These are phyloP conservation scores for Phytophthora parvispora DNA, from an alignment of 352 stramenopile genomes.

Conservation along the genomic window DNA sequence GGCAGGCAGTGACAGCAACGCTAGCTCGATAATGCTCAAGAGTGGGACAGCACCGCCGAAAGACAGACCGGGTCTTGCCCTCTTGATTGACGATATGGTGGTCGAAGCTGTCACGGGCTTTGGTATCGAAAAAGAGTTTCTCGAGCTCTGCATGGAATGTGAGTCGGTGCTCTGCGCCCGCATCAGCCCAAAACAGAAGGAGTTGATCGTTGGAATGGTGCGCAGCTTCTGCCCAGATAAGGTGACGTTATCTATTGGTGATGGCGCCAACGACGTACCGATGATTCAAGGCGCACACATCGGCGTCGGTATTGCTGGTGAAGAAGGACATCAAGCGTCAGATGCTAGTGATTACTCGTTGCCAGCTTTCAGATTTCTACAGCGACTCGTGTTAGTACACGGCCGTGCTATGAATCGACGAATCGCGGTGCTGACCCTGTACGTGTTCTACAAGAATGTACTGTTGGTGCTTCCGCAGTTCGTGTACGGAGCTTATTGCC, in stretches of 20 bases:
- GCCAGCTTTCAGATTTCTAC: conserved; percentile 87
- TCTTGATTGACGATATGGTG: conserved; percentile 63
- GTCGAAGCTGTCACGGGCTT: conserved; percentile 54
- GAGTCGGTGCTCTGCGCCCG: conserved; percentile 97
- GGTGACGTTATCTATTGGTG: conserved; percentile 86
- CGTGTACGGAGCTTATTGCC: conserved; percentile 74
- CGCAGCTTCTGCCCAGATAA: conserved; percentile 51
- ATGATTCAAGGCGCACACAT: conserved; percentile 93
- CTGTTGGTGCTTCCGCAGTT: conserved; percentile 85
- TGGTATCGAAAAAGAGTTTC: conserved; percentile 53
- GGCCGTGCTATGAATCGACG: conserved; percentile 82
- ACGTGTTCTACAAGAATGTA: conserved; percentile 93
- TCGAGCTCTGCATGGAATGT: conserved; percentile 77
- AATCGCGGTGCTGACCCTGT: conserved; percentile 74
- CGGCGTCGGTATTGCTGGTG: conserved; percentile 67
- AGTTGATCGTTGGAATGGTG: conserved; percentile 97
- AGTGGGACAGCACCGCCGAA: background rate
- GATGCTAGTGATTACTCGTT: conserved; percentile 93
- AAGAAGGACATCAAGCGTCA: conserved; percentile 86
- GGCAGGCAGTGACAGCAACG: background rate
- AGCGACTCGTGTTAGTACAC: conserved; percentile 89
- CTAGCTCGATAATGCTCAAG: conserved; percentile 6
- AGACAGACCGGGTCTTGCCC: conserved; percentile 20
- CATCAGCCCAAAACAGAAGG: conserved; percentile 98
- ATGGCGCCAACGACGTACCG: conserved; percentile 94